A percentile compares a stretch with the other conserved stretches of the same genome.
These are phyloP conservation scores for Mucor velutinosus DNA, from an alignment of 371 early-diverging fungal species.

Conservation along the genomic window DNA sequence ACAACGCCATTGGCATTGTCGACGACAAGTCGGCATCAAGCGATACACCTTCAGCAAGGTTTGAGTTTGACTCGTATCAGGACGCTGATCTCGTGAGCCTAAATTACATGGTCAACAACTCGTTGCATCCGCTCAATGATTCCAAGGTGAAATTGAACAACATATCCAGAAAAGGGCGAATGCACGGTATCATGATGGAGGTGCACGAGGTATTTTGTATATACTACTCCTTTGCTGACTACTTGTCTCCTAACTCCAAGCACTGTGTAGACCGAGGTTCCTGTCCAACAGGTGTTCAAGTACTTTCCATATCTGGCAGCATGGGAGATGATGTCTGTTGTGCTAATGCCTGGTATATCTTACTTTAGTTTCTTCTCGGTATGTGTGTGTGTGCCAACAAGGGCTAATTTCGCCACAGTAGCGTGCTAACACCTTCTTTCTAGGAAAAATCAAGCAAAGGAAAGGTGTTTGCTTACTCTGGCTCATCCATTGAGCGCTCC, in stretches of 20 bases:
- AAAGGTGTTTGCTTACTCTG: constrained; percentile 44
- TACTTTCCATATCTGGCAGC: constrained; percentile 55
- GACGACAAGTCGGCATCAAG: background rate
- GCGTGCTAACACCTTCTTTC: constrained; percentile 6
- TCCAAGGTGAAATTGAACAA: constrained; percentile 13
- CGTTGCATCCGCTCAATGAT: constrained; percentile 3
- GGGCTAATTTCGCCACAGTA: too few species aligned
- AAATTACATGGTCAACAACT: constrained; percentile 31
- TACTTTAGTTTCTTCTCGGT: constrained; percentile 60
- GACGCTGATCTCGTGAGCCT: constrained; percentile 27
- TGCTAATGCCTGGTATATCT: constrained; percentile 49
- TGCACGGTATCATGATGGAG: constrained; percentile 38
- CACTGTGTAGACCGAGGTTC: constrained; percentile 37
- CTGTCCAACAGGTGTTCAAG: constrained; percentile 46
- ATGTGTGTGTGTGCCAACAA: constrained; percentile 22
- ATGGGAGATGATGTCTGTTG: constrained; percentile 60
- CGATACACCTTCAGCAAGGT: background rate
- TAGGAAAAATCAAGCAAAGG: constrained; percentile 47
- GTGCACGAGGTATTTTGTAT: constrained; percentile 47
- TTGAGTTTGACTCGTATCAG: background rate
- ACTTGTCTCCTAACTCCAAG: background rate
- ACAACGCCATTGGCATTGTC: background rate
- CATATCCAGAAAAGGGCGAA: constrained; percentile 16
- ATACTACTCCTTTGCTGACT: background rate
- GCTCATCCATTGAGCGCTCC: constrained; percentile 39